Evolutionary conservation across 2,329 filamentous ascomycete genomes (phyloP).

Genomic region (Dactylellina parvicollis): DNA sequence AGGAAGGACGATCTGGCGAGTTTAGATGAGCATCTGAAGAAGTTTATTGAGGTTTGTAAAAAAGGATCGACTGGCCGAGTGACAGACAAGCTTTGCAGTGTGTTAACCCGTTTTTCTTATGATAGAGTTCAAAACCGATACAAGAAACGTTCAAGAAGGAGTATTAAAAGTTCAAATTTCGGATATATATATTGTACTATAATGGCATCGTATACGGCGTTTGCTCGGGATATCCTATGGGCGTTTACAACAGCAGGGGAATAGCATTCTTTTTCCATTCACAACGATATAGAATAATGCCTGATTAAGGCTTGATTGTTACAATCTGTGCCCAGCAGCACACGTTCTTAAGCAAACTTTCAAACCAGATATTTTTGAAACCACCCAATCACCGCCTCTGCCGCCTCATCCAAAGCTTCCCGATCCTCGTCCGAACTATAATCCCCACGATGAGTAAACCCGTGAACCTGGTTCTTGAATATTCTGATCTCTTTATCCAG

Average conservation of each 20-base stretch:
- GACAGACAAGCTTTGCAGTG: neutral
- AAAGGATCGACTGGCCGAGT: neutral
- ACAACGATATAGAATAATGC: no score
- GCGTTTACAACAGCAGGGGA: slow-evolving; percentile 16
- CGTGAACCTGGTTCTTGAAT: slow-evolving; percentile 46
- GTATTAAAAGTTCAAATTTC: slow-evolving; percentile 54
- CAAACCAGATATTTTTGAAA: slow-evolving; percentile 41
- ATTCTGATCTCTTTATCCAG: slow-evolving; percentile 42
- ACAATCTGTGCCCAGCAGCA: no score
- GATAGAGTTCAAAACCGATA: slow-evolving; percentile 85
- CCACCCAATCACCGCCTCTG: slow-evolving; percentile 39
- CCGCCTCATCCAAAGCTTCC: slow-evolving; percentile 45
- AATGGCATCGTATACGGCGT: slow-evolving; percentile 29
- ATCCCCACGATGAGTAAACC: slow-evolving; percentile 51
- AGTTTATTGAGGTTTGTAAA: slow-evolving; percentile 69
- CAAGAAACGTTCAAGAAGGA: slow-evolving; percentile 84
- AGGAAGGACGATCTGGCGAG: slow-evolving; percentile 92
- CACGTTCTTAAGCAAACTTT: neutral
- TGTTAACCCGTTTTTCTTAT: slow-evolving; percentile 35
- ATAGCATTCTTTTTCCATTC: neutral
- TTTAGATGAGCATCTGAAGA: slow-evolving; percentile 89
- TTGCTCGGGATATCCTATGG: slow-evolving; percentile 7
- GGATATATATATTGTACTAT: slow-evolving; percentile 37
- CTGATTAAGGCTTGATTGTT: no score
- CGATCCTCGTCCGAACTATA: slow-evolving; percentile 36